Evolutionary conservation across 192 early-diverging fungal species (phyloP).

Genomic region (Gonapodya sp.): DNA sequence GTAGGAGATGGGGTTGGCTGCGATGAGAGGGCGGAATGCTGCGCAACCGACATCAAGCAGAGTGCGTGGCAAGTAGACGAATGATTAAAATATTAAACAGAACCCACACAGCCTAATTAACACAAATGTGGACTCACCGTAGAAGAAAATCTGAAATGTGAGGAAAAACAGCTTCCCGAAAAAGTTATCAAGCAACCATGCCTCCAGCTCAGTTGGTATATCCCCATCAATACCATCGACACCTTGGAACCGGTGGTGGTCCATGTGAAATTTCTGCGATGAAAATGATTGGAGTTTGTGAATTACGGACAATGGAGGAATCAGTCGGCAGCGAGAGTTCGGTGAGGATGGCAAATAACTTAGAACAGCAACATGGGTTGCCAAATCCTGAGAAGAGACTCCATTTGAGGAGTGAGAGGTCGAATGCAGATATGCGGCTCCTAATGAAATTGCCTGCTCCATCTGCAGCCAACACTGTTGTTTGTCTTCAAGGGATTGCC

Average conservation of each 20-base stretch:
- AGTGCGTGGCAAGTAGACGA: too few species aligned
- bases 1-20: conserved; percentile 15
- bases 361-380: too few species aligned
- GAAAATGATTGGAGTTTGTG: neutral
- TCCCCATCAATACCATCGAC: conserved; percentile 89
- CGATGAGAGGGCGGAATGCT: conserved; percentile 30
- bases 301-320: neutral
- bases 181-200: conserved; percentile 40
- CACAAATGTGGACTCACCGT: conserved; percentile 17
- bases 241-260: conserved; percentile 96
- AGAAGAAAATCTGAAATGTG: conserved; percentile 32
- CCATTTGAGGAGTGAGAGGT: too few species aligned
- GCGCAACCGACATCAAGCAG: neutral
- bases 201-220: conserved; percentile 81
- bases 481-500: too few species aligned
- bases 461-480: too few species aligned
- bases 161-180: conserved; percentile 31
- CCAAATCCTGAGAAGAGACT: too few species aligned
- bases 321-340: neutral
- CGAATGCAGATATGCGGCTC: too few species aligned
- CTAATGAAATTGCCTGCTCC: too few species aligned
- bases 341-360: neutral
- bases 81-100: too few species aligned
- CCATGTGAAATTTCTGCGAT: conserved; percentile 79
- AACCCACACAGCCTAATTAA: too few species aligned